Base-by-base conservation (phyloP, 768 basidiomycete genomes). In the Panellus pusillus region DNA sequence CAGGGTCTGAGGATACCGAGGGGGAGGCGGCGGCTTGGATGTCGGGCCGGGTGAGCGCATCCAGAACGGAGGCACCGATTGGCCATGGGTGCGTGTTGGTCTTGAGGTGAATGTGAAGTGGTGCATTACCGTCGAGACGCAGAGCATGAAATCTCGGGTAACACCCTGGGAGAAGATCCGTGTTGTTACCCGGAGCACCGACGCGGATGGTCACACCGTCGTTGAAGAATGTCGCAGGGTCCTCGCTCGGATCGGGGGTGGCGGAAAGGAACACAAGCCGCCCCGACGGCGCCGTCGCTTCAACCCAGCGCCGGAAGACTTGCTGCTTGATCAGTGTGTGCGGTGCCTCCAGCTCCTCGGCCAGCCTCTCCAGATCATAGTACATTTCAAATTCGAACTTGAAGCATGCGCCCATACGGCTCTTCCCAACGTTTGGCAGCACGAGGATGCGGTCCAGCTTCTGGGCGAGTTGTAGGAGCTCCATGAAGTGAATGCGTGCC, bases 351-450 rank as follows among this genome's bases (percentile, higher is more conserved):
- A 52, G 47, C 18, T 57, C 59, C 24, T 52, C 40, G 17, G 44
- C 31, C 50, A 66, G 55, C 38, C 37, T 60, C 44, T 58, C 67
- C 39, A 65, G 50, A 54, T 78, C 74, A 56, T 84, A 86, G 67
- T 84, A 86, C 8, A 68, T 68, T 3, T 66, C 68, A 56, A 85
- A 80, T 1, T 71, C 67, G 74, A 73, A 77, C 45, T 70, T 66
- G 57, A 72, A 76, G 68, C 83, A 87, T 4, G 71, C 65, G 1
- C 80, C 78, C 31, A 85, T 71, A 35, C 80, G 74, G 43, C 79
- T 79, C 52, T 79, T 78, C 7, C 79, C 79, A 4, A 84, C 82
- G 53, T 82, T 81, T 3, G 84, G 84, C 5, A 87, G 72, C 24
- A 86, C 81, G 32, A 86, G 71, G 3, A 78, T 85, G 6, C 83